Percentiles rank a stretch among this genome's conserved stretches.
phyloP scores from a whole-genome alignment of 441 rosid species.

The Adansonia rubrostipa region DNA sequence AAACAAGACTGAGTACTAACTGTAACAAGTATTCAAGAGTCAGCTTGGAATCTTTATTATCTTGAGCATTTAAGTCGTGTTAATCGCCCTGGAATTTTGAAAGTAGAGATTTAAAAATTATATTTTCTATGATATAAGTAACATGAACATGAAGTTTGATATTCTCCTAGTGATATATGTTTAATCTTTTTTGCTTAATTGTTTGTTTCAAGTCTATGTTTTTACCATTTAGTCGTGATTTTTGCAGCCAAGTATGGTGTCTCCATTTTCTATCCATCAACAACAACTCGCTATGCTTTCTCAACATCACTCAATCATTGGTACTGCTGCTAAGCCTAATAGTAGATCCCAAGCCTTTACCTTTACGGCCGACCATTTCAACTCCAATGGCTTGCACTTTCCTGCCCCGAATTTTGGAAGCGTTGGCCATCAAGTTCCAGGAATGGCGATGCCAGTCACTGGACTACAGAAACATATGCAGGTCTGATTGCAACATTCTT shows the following conservation, averaged over 20 bases:
- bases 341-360: constrained; percentile 34
- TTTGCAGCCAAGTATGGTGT: constrained; percentile 45
- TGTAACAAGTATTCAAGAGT: not conserved
- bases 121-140: not conserved
- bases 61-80: not conserved
- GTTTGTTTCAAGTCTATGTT: not conserved
- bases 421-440: constrained; percentile 47
- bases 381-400: constrained; percentile 31
- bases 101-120: constrained; percentile 8
- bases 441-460: constrained; percentile 35
- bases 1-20: not conserved
- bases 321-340: constrained; percentile 34
- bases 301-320: constrained; percentile 42
- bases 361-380: constrained; percentile 23
- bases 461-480: constrained; percentile 41
- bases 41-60: not conserved
- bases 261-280: constrained; percentile 49
- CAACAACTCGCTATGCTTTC: constrained; percentile 43
- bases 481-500: constrained; percentile 37
- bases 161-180: not conserved
- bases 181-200: not conserved
- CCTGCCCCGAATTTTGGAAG: constrained; percentile 39
- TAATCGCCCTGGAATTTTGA: not conserved
- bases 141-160: constrained; percentile 9
- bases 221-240: constrained; percentile 16